These are phyloP conservation scores for Leishmania amazonensis DNA, from an alignment of 208 protist genomes.

Conservation along the genomic window DNA sequence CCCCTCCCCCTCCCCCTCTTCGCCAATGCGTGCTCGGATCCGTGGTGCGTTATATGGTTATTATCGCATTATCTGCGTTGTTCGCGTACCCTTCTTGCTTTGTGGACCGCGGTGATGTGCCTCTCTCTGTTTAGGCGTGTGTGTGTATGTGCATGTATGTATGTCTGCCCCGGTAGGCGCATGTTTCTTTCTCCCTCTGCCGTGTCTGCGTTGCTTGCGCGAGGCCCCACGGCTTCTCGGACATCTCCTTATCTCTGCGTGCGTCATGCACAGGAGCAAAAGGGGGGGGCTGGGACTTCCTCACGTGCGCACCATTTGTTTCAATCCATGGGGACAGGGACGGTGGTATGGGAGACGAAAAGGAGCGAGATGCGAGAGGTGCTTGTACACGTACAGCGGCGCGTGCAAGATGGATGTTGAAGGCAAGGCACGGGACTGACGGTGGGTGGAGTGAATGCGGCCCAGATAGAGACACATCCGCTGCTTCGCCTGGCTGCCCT, in stretches of 20 bases:
- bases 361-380: background rate
- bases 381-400: background rate
- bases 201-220: background rate
- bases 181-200: background rate
- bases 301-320: too few relatives aligned
- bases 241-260: too few relatives aligned
- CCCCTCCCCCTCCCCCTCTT: slow-evolving; percentile 1
- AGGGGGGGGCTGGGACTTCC: too few relatives aligned
- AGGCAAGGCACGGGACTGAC: background rate
- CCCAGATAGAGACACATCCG: background rate
- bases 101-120: background rate
- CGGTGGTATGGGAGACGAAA: background rate
- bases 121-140: background rate
- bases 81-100: background rate
- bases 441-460: too few relatives aligned
- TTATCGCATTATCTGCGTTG: background rate
- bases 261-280: too few relatives aligned
- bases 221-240: background rate
- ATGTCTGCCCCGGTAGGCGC: background rate
- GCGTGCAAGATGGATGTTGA: background rate
- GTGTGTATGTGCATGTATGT: background rate
- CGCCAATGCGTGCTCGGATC: background rate
- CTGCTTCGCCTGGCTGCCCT: background rate
- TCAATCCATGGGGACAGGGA: background rate
- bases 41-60: background rate